These are phyloP conservation scores for Lodderomyces pseudojiufengensis DNA, from an alignment of 1,139 yeast genomes.

Conservation along the genomic window DNA sequence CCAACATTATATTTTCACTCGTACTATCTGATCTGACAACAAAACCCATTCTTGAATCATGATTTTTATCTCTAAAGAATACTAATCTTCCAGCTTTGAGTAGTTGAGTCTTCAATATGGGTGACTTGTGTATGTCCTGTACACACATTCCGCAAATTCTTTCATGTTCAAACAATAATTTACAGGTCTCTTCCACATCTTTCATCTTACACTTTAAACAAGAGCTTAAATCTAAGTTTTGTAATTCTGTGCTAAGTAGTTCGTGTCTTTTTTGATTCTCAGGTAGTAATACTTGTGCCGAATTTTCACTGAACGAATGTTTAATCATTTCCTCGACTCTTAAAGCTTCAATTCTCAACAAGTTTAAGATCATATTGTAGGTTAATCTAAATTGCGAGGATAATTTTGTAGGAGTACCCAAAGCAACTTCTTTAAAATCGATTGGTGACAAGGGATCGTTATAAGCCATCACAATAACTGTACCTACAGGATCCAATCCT, in stretches of 20 bases:
- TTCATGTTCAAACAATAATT: slow-evolving; percentile 44
- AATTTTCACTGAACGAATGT: slow-evolving; percentile 89
- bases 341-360: slow-evolving; percentile 87
- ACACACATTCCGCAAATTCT: slow-evolving; percentile 43
- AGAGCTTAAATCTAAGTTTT: slow-evolving; percentile 33
- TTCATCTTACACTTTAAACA: slow-evolving; percentile 34
- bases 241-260: slow-evolving; percentile 47
- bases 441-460: slow-evolving; percentile 61
- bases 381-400: slow-evolving; percentile 91
- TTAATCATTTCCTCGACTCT: slow-evolving; percentile 97
- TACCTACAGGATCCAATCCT: slow-evolving; percentile 90
- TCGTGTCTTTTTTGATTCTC: slow-evolving; percentile 73
- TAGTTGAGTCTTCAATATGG: slow-evolving; percentile 41
- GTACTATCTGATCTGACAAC: slow-evolving; percentile 39
- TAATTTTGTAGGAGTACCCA: slow-evolving; percentile 86
- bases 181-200: slow-evolving; percentile 44
- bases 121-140: slow-evolving; percentile 43
- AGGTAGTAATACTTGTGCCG: slow-evolving; percentile 80
- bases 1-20: slow-evolving; percentile 27
- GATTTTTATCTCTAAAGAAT: slow-evolving; percentile 49
- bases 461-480: slow-evolving; percentile 91
- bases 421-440: slow-evolving; percentile 70
- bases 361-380: slow-evolving; percentile 89
- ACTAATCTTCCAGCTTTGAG: slow-evolving; percentile 58
- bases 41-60: slow-evolving; percentile 49